Base-by-base conservation (phyloP, 495 filamentous ascomycete species). In the Penicillium turbatum region DNA sequence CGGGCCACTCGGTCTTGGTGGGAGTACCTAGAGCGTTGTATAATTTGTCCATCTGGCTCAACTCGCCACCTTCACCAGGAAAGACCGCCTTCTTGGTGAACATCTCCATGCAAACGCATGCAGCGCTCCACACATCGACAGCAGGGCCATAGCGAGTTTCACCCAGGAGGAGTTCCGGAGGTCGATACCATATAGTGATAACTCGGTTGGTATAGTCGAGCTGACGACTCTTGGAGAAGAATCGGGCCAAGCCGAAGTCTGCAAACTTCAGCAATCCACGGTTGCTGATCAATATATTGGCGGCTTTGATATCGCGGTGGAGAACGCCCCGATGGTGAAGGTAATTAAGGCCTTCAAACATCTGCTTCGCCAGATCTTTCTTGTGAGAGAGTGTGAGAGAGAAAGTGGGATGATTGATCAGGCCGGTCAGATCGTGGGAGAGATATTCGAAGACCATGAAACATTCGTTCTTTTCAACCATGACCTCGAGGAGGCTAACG, bases 401-500 rank as follows among this genome's bases (percentile, higher is more conserved):
- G 68, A 95, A 97, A 6, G 86, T 88, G 4, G 95, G 95, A 64
- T 99, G 95, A 60, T 97, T 97, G 54, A 98, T 85, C 13, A 90
- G 71, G 16, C 86, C 86, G 1, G 88, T 92, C 30, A 92, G 75
- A 67, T 99, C 95, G 65, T 99, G 95, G 15, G 92, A 92, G 26
- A 97, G 82, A 65, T 99, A 99, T 65, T 99, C 95, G 57, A 99
- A 99, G 8, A 99, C 95, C 95, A 99, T 99, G 72, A 93, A 97
- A 70, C 95, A 99, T 67, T 97, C 92, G 65, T 97, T 97, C 57
- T 84, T 85, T 71, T 98, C 95, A 13, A 97, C 93, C 93, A 98
- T 97, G 62, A 97, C 92, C 71, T 98, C 95, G 52, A 75, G 53
- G 41, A 78, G 54, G 42, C 86, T 85, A 55, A 99, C 92, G 32